Conservation (phyloP, 768 basidiomycete genomes). For the Mycena vulgaris region DNA sequence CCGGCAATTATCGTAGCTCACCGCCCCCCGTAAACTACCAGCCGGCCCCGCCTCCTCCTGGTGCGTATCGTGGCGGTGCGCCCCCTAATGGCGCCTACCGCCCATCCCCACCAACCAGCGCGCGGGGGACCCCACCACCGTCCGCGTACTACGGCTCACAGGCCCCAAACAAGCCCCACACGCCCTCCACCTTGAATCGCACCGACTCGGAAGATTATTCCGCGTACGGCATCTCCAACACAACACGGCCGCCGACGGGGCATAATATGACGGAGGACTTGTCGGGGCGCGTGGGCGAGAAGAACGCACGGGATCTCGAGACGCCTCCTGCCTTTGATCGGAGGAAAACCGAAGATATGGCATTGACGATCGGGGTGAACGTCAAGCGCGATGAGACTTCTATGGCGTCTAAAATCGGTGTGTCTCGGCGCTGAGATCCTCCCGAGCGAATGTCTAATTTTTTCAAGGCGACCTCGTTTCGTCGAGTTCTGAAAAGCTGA, state of each 20-base stretch:
- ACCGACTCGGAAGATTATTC: conserved; percentile 20
- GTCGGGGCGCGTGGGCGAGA: neutral
- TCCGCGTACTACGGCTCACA: conserved; percentile 12
- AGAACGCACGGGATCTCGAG: conserved; percentile 4
- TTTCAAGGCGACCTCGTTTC: conserved; percentile 12
- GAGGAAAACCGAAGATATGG: conserved; percentile 11
- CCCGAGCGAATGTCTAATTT: neutral
- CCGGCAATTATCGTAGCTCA: neutral
- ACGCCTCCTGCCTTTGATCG: conserved; percentile 6
- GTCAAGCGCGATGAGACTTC: conserved; percentile 14
- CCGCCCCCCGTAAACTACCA: neutral
- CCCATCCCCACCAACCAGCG: neutral
- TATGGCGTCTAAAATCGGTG: conserved; percentile 17
- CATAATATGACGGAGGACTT: conserved; percentile 9
- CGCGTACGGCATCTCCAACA: conserved; percentile 11
- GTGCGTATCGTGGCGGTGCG: conserved; percentile 5
- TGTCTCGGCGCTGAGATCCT: neutral
- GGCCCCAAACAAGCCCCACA: neutral
- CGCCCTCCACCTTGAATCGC: neutral
- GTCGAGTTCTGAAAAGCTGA: conserved; percentile 1
- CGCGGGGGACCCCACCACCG: conserved; percentile 8
- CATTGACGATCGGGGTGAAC: conserved; percentile 1
- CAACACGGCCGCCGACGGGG: neutral
- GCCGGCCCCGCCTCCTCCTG: neutral
- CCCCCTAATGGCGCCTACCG: conserved; percentile 4